Percentiles rank a stretch among this genome's conserved stretches.
Conservation (phyloP, 2,329 filamentous ascomycete species). For the Huntiella abstrusa region DNA sequence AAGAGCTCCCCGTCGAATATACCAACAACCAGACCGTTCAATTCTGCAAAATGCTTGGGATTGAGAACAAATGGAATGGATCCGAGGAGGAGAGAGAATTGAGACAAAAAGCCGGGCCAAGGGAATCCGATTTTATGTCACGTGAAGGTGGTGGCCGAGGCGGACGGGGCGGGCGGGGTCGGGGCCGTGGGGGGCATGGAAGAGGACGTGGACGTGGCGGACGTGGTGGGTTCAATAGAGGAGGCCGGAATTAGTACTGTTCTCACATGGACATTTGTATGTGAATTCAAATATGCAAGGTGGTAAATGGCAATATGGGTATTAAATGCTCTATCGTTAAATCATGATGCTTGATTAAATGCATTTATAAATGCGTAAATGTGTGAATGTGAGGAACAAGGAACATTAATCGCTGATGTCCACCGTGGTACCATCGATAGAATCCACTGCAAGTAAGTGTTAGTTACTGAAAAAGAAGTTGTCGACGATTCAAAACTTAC, state of each 20-base stretch:
- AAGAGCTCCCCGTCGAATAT: conserved; percentile 57
- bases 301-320: too few relatives aligned
- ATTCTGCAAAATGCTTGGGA: conserved; percentile 62
- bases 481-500: conserved; percentile 15
- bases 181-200: conserved; percentile 20
- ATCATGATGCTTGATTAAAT: too few relatives aligned
- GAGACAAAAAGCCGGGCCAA: conserved; percentile 28
- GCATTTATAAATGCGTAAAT: too few relatives aligned
- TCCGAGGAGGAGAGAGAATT: conserved; percentile 52
- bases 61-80: conserved; percentile 58
- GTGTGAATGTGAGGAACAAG: too few relatives aligned
- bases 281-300: too few relatives aligned
- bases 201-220: conserved; percentile 20
- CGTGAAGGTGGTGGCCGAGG: conserved; percentile 21
- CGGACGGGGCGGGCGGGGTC: conserved; percentile 14
- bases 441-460: too few relatives aligned
- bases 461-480: too few relatives aligned
- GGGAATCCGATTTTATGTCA: conserved; percentile 13
- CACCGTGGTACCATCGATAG: too few relatives aligned
- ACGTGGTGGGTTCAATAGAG: conserved; percentile 16
- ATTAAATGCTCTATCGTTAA: too few relatives aligned
- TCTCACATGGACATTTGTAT: background rate
- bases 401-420: too few relatives aligned
- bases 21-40: conserved; percentile 69
- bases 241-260: conserved; percentile 10